Evolutionary conservation across 441 rosid genomes (phyloP).

Genomic region (Erysimum cheiri): DNA sequence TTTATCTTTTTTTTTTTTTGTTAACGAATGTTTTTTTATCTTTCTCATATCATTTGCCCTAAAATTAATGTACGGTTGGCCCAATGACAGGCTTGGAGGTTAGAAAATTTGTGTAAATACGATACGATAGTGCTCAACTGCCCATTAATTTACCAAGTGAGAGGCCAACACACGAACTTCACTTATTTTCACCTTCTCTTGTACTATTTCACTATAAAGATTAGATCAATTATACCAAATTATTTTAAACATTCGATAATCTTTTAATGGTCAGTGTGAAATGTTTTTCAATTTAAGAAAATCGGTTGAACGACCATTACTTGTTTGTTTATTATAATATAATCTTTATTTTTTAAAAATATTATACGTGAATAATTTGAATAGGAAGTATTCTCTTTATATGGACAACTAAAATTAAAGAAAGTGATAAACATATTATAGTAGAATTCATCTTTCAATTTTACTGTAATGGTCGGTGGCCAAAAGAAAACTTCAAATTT

Average conservation of each 20-base stretch:
- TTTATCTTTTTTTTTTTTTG: too few species aligned
- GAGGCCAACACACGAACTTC: constrained; percentile 9
- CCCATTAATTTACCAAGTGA: constrained; percentile 3
- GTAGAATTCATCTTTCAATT: not conserved
- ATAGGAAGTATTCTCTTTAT: not conserved
- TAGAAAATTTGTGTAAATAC: not conserved
- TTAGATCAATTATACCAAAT: too few species aligned
- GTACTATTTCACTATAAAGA: too few species aligned
- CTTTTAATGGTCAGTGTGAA: not conserved
- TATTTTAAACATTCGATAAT: too few species aligned
- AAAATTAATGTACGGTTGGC: constrained; percentile 18
- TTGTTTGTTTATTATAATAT: not conserved
- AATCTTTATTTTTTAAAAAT: not conserved
- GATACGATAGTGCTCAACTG: not conserved
- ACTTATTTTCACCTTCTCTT: not conserved
- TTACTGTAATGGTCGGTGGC: not conserved
- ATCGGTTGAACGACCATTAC: not conserved
- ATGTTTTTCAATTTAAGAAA: not conserved
- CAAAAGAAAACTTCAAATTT: not conserved
- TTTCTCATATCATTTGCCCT: not conserved
- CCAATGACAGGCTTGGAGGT: constrained; percentile 26
- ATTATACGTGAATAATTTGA: not conserved
- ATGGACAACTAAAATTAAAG: not conserved
- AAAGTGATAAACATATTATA: not conserved
- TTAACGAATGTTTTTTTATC: not conserved